Base-by-base conservation (phyloP, 495 filamentous ascomycete species). In the Cercophora samala region DNA sequence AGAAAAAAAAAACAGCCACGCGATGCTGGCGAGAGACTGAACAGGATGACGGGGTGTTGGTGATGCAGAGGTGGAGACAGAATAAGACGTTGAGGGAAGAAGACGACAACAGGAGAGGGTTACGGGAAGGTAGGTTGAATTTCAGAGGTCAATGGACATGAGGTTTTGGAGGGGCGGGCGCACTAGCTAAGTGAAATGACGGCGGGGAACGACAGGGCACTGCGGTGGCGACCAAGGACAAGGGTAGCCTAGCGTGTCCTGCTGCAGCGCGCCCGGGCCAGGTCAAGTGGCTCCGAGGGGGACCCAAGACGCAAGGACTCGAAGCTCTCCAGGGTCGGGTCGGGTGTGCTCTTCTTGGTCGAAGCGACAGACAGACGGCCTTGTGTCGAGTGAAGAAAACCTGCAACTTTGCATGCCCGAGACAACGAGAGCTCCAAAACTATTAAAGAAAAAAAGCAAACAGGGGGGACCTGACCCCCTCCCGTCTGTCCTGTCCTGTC, bases 121-220 rank as follows among this genome's bases (percentile, higher is more conserved):
- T 60, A 58, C n/a, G 60, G 62, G 64, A 53, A 56, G 21, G 21
- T 22, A 62, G 56, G 55, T 68, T 64, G 68, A 71, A 64, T 63
- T 67, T 68, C 65, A 64, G 63, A 74, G 69, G 67, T 72, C 68
- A 68, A 63, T 69, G 42, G 58, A 66, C 67, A 62, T 70, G 69
- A 69, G 70, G 71, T 74, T 71, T 73, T 76, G 74, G 74, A 76
- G 74, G 73, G 74, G 74, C 71, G 74, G 71, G 73, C 71, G 71
- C 69, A 64, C 70, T 75, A 72, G 74, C 74, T 72, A 68, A 69
- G 69, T 75, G 73, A 75, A 75, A 75, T 72, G 74, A 76, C 70
- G 74, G 74, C 74, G 73, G 74, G 74, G 74, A 76, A 74, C 63
- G 71, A 72, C 71, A 76, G 74, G 73, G 73, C 73, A 72, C 66